A percentile compares a stretch with the other conserved stretches of the same genome.
Evolutionary conservation across 2,329 filamentous ascomycete genomes (phyloP).

Genomic region (Juglanconis oblonga): DNA sequence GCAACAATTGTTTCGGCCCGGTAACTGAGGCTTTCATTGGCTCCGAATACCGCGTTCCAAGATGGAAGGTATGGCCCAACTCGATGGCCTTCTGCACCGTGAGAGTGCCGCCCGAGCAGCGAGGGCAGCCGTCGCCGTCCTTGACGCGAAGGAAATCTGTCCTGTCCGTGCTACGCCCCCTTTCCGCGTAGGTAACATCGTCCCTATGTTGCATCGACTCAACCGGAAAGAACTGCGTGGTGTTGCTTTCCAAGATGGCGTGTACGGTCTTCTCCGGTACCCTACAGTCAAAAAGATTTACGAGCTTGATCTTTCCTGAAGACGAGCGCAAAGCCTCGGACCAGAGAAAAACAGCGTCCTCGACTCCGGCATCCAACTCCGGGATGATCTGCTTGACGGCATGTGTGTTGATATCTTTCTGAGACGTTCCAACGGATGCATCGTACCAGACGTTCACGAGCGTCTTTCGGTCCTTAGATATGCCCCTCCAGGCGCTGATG

Average conservation of each 20-base stretch:
- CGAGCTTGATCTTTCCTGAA: slow-evolving; percentile 15
- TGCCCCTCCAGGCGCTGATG: slow-evolving; percentile 51
- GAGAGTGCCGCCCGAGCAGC: slow-evolving; percentile 63
- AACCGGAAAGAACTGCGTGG: not conserved
- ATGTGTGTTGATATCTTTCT: slow-evolving; percentile 43
- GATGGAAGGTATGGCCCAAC: slow-evolving; percentile 90
- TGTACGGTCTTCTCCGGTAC: slow-evolving; percentile 20
- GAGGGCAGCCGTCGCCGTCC: slow-evolving; percentile 69
- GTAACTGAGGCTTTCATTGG: slow-evolving; percentile 66
- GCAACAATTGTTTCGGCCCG: slow-evolving; percentile 30
- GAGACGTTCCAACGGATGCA: slow-evolving; percentile 22
- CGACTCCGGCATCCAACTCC: slow-evolving; percentile 69
- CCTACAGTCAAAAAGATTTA: slow-evolving; percentile 38
- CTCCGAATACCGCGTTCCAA: slow-evolving; percentile 83
- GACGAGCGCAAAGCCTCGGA: slow-evolving; percentile 32
- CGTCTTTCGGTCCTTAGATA: slow-evolving; percentile 64
- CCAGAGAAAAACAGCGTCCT: slow-evolving; percentile 57
- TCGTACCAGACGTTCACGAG: slow-evolving; percentile 68
- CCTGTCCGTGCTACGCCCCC: slow-evolving; percentile 12
- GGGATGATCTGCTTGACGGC: slow-evolving; percentile 65
- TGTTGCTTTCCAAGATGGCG: not conserved
- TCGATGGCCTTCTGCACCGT: slow-evolving; percentile 74
- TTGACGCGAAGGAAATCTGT: slow-evolving; percentile 65
- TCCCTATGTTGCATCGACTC: not conserved
- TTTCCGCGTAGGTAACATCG: slow-evolving; percentile 22